These are phyloP conservation scores for Macrolepiota dolichaula DNA, from an alignment of 768 basidiomycete genomes.

Conservation along the genomic window DNA sequence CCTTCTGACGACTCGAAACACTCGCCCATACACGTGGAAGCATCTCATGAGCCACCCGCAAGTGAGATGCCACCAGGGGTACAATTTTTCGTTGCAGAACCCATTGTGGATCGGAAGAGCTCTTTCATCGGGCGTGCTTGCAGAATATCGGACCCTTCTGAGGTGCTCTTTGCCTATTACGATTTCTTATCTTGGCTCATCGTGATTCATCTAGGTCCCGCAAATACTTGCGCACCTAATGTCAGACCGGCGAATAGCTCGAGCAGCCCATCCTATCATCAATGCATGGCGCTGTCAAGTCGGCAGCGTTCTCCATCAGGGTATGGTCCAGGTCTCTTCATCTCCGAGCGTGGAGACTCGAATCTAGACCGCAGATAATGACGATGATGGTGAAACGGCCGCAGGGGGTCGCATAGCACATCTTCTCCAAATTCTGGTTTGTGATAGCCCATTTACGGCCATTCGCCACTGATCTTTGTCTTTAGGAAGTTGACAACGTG, in stretches of 20 bases:
- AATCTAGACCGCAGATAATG: conserved; percentile 60
- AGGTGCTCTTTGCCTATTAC: conserved; percentile 39
- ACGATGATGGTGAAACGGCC: conserved; percentile 92
- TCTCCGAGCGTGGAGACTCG: not conserved
- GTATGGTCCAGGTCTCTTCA: conserved; percentile 28
- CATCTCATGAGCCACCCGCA: conserved; percentile 2
- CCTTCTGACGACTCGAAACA: not conserved
- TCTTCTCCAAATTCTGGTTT: conserved; percentile 81
- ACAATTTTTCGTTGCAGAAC: conserved; percentile 67
- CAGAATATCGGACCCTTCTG: conserved; percentile 68
- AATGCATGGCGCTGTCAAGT: conserved; percentile 81
- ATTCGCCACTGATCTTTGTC: conserved; percentile 1
- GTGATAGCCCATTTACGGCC: conserved; percentile 17
- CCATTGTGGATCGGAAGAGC: conserved; percentile 85
- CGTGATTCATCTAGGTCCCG: conserved; percentile 48
- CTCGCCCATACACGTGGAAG: conserved; percentile 10
- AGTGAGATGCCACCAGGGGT: conserved; percentile 51
- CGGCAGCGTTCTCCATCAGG: conserved; percentile 69
- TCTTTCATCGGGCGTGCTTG: conserved; percentile 86
- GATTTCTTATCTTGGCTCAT: not conserved
- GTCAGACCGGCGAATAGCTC: conserved; percentile 68
- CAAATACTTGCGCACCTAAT: conserved; percentile 62
- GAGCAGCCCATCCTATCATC: conserved; percentile 77
- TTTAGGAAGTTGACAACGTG: conserved; percentile 76
- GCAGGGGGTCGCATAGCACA: conserved; percentile 91